phyloP scores from a whole-genome alignment of 2,329 filamentous ascomycete species.

The Pyricularia pennisetigena region DNA sequence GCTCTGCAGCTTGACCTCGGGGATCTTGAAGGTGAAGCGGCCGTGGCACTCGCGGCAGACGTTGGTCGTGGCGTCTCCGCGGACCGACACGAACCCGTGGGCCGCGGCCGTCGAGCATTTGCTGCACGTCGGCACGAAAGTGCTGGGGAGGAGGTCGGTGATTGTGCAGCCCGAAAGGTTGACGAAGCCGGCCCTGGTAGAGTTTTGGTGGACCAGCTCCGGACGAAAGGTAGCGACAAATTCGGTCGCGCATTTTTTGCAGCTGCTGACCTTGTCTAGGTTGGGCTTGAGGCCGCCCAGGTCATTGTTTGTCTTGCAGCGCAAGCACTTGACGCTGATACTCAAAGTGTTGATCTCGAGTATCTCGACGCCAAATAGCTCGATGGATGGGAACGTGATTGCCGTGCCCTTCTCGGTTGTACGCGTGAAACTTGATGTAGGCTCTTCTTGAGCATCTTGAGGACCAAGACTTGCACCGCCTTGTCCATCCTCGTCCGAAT shows the following conservation, averaged over 20 bases:
- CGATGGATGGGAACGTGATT: conserved; percentile 67
- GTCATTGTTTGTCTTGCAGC: conserved; percentile 67
- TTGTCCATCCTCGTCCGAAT: conserved; percentile 25
- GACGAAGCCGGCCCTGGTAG: conserved; percentile 67
- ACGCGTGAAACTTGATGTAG: conserved; percentile 16
- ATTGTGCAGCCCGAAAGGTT: conserved; percentile 67
- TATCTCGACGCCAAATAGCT: conserved; percentile 68
- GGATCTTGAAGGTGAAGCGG: conserved; percentile 71
- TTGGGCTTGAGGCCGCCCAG: conserved; percentile 46
- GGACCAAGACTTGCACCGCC: conserved; percentile 14
- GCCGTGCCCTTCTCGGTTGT: conserved; percentile 59
- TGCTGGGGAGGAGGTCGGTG: conserved; percentile 68
- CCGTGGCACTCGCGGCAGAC: conserved; percentile 72
- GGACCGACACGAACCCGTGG: conserved; percentile 59
- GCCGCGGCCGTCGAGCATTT: conserved; percentile 62
- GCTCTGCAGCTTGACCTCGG: conserved; percentile 67
- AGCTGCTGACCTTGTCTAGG: conserved; percentile 38
- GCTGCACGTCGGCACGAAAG: conserved; percentile 69
- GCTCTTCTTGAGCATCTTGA: conserved; percentile 11
- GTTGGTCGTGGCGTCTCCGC: conserved; percentile 63
- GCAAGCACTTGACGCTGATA: conserved; percentile 65
- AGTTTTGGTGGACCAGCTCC: conserved; percentile 64
- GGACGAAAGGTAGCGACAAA: conserved; percentile 49
- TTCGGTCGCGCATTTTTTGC: conserved; percentile 47
- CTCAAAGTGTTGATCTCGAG: conserved; percentile 58